Evolutionary conservation across 2,329 filamentous ascomycete genomes (phyloP), one percentile per base, ranked within the genome.

Genomic region (Aspergillus sp.): DNA sequence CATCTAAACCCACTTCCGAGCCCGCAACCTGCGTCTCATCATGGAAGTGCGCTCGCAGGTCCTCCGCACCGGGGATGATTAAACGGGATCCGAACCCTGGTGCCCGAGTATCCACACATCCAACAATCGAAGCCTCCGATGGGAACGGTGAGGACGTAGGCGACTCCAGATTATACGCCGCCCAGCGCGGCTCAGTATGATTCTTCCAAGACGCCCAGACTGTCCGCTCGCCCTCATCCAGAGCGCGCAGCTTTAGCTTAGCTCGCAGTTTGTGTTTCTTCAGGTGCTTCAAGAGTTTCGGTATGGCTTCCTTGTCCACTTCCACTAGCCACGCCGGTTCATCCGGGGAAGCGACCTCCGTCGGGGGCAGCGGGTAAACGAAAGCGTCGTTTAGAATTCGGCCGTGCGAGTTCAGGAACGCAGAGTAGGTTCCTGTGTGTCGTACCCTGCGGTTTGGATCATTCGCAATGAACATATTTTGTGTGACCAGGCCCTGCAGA

Each of bases 361-460:
- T 55, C 68, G 45, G 75, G 68, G 62, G 84, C 77, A 73, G 63
- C 0, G 87, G 88, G 79, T 96, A 97, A 48, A 99, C 81, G 74
- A 98, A 96, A 52, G 92, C 89, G 76, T 99, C 95, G 77, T 93
- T 85, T 43, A 97, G 79, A 9, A 99, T 83, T 56, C 93, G 85
- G 42, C 95, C 95, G 59, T 86, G 85, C 7, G 93, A 91, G 64
- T 89, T 96, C 42, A 99, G 81, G 68, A 99, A 96, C 0, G 87
- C 91, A 6, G 89, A 83, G 75, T 96, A 98, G 72, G 89, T 87
- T 4, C 86, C 88, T 0, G 78, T 75, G 3, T 60, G 68, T 53
- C 65, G 67, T 53, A 68, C 62, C 41, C 62, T 68, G 59, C 59
- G 74, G 69, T 58, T 77, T 62, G 73, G 69, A 7, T 77, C 71